Conservation (phyloP, 176 grass and related monocot species). For the Oropetium thomaeum region DNA sequence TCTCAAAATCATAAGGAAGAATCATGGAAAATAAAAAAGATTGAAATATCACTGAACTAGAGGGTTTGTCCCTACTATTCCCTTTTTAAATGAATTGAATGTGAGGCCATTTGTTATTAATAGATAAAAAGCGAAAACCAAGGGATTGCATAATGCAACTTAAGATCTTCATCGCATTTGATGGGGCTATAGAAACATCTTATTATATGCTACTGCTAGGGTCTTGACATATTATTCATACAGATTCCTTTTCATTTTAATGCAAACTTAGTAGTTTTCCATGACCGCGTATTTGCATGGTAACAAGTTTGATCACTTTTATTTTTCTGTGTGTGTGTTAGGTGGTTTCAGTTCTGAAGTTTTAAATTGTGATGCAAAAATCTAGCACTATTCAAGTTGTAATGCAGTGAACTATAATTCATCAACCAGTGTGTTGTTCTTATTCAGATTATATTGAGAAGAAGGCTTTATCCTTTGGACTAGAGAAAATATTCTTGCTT, state of each 20-base stretch:
- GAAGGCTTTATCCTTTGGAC: constrained; percentile 78
- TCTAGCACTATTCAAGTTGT: background rate
- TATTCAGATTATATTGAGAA: constrained; percentile 86
- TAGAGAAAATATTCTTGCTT: constrained; percentile 91
- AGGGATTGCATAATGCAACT: background rate
- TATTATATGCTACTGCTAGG: background rate
- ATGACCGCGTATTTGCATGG: background rate
- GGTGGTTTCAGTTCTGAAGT: background rate
- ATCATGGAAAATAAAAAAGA: background rate
- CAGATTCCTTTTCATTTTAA: background rate
- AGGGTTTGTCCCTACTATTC: background rate
- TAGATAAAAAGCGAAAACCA: background rate
- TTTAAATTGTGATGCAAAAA: background rate
- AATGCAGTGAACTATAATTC: background rate
- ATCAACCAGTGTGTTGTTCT: constrained; percentile 9
- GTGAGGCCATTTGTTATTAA: background rate
- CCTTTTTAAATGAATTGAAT: background rate
- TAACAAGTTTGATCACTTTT: background rate
- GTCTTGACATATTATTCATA: background rate
- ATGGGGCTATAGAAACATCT: background rate
- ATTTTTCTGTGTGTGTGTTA: no score
- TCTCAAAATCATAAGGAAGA: background rate
- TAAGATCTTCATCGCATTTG: background rate
- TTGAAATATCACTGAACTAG: background rate
- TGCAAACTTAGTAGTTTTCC: background rate